Conservation (phyloP, 495 filamentous ascomycete genomes). For the Bathelium albidoporum region DNA sequence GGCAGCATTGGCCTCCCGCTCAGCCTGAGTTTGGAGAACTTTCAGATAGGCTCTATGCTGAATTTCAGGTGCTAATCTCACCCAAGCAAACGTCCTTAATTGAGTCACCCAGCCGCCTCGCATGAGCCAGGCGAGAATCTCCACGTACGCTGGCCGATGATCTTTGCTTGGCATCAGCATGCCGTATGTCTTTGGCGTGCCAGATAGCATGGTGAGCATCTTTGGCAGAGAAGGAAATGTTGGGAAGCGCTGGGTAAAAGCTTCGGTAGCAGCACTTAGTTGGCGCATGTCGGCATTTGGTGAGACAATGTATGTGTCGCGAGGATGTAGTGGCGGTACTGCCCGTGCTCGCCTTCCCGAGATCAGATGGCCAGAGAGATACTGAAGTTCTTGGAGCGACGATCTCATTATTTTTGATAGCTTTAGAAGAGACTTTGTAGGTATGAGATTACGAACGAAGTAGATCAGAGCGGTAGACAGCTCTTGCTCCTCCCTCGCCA, state of each 20-base stretch:
- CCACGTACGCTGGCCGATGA: conserved; percentile 75
- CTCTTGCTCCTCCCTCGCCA: conserved; percentile 62
- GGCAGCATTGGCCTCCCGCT: not conserved
- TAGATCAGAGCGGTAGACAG: conserved; percentile 63
- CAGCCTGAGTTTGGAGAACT: not conserved
- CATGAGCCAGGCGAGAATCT: conserved; percentile 86
- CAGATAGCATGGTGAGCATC: conserved; percentile 69
- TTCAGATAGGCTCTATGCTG: not conserved
- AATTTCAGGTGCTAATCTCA: conserved; percentile 41
- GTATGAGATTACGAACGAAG: conserved; percentile 74
- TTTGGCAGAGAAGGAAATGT: conserved; percentile 70
- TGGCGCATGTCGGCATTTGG: conserved; percentile 78
- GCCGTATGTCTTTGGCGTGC: conserved; percentile 67
- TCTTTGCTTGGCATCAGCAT: conserved; percentile 77
- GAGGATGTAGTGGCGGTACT: conserved; percentile 79
- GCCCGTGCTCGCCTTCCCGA: conserved; percentile 89
- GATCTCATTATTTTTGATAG: conserved; percentile 64
- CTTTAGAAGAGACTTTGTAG: conserved; percentile 56
- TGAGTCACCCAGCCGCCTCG: conserved; percentile 88
- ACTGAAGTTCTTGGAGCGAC: conserved; percentile 65
- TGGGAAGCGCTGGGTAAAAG: conserved; percentile 67
- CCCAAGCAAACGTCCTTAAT: conserved; percentile 77
- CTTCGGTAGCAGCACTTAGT: conserved; percentile 56
- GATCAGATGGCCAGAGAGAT: conserved; percentile 81
- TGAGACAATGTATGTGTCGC: conserved; percentile 88